These are phyloP conservation scores for Entomortierella beljakovae DNA, from an alignment of 192 early-diverging fungal species.

Conservation along the genomic window DNA sequence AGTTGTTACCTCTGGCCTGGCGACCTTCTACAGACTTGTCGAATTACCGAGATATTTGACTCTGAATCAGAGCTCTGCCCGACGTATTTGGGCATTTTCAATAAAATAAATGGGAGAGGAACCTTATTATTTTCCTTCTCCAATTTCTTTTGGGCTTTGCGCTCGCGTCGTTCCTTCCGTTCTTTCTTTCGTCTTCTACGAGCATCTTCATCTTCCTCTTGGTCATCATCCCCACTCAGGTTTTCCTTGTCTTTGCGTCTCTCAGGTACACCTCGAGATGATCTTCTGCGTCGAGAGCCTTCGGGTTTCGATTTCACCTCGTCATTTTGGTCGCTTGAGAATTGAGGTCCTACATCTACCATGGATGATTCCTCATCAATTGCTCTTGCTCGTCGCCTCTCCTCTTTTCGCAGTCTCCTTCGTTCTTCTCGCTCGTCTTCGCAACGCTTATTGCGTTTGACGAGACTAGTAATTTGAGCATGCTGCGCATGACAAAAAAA, in stretches of 20 bases:
- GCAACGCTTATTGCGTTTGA: constrained; percentile 33
- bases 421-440: constrained; percentile 34
- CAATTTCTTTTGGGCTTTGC: constrained; percentile 20
- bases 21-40: constrained; percentile 23
- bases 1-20: constrained; percentile 15
- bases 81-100: constrained; percentile 37
- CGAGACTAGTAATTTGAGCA: constrained; percentile 41
- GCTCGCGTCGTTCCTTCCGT: constrained; percentile 25
- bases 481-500: constrained; percentile 20
- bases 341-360: constrained; percentile 39
- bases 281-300: constrained; percentile 24
- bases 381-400: constrained; percentile 6
- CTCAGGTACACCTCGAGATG: constrained; percentile 9
- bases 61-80: constrained; percentile 46
- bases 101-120: constrained; percentile 34
- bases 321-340: constrained; percentile 16
- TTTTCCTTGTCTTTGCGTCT: background rate
- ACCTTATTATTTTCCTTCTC: constrained; percentile 22
- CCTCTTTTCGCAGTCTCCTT: constrained; percentile 28
- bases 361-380: constrained; percentile 29
- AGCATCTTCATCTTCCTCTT: constrained; percentile 22
- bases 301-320: constrained; percentile 11
- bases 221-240: constrained; percentile 2
- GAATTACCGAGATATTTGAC: constrained; percentile 30
- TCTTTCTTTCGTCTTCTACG: constrained; percentile 23